Conservation (phyloP, 2,329 filamentous ascomycete species). For the Periglandula ipomoeae region DNA sequence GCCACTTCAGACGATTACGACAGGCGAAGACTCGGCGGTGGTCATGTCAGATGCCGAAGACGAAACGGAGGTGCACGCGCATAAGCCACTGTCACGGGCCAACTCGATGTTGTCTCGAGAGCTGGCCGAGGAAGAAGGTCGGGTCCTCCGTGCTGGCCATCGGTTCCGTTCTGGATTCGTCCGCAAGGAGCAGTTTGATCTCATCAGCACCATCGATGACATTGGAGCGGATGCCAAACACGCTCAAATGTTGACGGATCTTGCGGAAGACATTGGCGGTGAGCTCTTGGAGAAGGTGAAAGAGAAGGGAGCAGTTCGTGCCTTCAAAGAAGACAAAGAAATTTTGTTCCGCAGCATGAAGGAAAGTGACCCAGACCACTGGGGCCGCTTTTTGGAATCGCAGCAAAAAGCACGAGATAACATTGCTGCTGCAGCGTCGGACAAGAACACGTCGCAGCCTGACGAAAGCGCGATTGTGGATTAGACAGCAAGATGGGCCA, state of each 20-base stretch:
- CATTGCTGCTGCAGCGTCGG: conserved; percentile 24
- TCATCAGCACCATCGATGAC: conserved; percentile 40
- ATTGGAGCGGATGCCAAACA: conserved; percentile 42
- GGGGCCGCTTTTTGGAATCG: conserved; percentile 53
- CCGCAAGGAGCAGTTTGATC: conserved; percentile 40
- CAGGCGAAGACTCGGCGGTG: conserved; percentile 25
- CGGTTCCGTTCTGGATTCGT: conserved; percentile 46
- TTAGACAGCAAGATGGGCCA: conserved; percentile 12
- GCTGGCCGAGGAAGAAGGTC: conserved; percentile 48
- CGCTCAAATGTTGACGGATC: conserved; percentile 43
- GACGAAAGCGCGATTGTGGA: conserved; percentile 36
- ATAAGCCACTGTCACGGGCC: conserved; percentile 36
- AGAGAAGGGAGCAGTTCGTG: conserved; percentile 49
- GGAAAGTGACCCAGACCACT: conserved; percentile 56
- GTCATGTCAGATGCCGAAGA: conserved; percentile 39
- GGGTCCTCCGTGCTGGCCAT: conserved; percentile 45
- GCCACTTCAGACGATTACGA: conserved; percentile 15
- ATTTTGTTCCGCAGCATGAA: conserved; percentile 40
- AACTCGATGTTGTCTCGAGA: conserved; percentile 46
- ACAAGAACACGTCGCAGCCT: conserved; percentile 13
- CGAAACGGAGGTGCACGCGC: conserved; percentile 34
- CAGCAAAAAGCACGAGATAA: conserved; percentile 52
- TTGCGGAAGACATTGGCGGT: conserved; percentile 55
- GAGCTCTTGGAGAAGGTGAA: conserved; percentile 46
- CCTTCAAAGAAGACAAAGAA: conserved; percentile 50